Percentiles rank a stretch among this genome's conserved stretches.
These are phyloP conservation scores for Coemansia sp. DNA, from an alignment of 192 early-diverging fungal genomes.

Conservation along the genomic window DNA sequence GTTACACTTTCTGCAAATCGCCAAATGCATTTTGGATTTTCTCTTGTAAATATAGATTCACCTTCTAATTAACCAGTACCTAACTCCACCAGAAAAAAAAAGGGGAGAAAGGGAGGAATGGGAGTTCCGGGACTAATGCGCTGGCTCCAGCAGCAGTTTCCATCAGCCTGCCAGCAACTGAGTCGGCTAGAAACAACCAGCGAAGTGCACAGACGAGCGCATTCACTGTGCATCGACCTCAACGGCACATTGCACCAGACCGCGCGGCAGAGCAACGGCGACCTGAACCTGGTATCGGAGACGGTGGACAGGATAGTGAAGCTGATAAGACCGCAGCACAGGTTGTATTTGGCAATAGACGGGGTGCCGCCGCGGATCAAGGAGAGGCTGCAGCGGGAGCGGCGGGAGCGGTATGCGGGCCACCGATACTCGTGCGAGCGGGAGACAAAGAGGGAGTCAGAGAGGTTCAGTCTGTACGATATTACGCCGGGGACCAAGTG, in stretches of 20 bases:
- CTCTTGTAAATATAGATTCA: too few species aligned
- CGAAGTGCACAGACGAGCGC: not conserved
- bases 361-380: conserved; percentile 96
- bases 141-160: conserved; percentile 43
- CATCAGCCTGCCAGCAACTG: conserved; percentile 27
- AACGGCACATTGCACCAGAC: conserved; percentile 44
- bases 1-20: not conserved
- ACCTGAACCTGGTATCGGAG: conserved; percentile 13
- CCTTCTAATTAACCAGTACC: not conserved
- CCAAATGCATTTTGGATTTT: not conserved
- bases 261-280: conserved; percentile 27
- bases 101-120: conserved; percentile 17
- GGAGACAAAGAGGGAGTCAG: conserved; percentile 49
- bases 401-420: conserved; percentile 75
- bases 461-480: conserved; percentile 83
- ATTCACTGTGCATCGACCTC: conserved; percentile 48
- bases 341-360: conserved; percentile 93
- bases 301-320: conserved; percentile 25
- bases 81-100: not conserved
- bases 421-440: conserved; percentile 43
- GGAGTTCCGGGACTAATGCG: conserved; percentile 50
- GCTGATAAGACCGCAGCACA: conserved; percentile 73
- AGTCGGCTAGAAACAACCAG: conserved; percentile 14
- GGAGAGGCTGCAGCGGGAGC: conserved; percentile 94
- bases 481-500: conserved; percentile 95